phyloP scores from a whole-genome alignment of 228 moss, liverwort and hornwort genomes.

The Sphagnum magellanicum region DNA sequence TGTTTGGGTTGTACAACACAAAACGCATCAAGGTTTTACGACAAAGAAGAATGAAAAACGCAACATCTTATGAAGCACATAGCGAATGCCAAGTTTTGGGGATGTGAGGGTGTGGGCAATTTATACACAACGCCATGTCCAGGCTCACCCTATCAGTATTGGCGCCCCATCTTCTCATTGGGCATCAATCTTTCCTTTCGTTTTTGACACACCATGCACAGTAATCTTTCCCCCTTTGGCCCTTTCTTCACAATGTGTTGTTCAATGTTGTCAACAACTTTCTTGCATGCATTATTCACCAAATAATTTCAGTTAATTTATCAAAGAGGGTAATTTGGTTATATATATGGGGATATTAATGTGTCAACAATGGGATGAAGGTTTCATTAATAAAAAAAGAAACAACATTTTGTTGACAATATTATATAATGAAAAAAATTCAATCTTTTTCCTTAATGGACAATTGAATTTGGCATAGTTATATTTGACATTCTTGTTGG shows the following conservation, averaged over 20 bases:
- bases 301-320: not conserved
- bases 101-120: conserved; percentile 25
- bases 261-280: too few species aligned
- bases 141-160: conserved; percentile 29
- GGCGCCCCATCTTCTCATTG: conserved; percentile 24
- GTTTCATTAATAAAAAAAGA: too few species aligned
- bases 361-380: too few species aligned
- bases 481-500: not conserved
- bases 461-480: too few species aligned
- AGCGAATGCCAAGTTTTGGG: not conserved
- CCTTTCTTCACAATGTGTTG: not conserved
- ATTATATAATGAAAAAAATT: too few species aligned
- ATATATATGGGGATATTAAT: not conserved
- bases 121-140: conserved; percentile 51
- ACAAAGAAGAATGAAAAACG: too few species aligned
- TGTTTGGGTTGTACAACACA: too few species aligned
- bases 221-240: conserved; percentile 14
- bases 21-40: too few species aligned
- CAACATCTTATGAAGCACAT: conserved; percentile 4
- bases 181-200: conserved; percentile 21
- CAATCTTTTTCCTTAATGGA: too few species aligned
- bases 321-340: not conserved
- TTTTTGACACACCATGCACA: conserved; percentile 64
- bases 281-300: not conserved
- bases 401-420: too few species aligned